Percentiles rank a stretch among this genome's conserved stretches.
Conservation (phyloP, 2,329 filamentous ascomycete species). For the Clonostachys rosea region DNA sequence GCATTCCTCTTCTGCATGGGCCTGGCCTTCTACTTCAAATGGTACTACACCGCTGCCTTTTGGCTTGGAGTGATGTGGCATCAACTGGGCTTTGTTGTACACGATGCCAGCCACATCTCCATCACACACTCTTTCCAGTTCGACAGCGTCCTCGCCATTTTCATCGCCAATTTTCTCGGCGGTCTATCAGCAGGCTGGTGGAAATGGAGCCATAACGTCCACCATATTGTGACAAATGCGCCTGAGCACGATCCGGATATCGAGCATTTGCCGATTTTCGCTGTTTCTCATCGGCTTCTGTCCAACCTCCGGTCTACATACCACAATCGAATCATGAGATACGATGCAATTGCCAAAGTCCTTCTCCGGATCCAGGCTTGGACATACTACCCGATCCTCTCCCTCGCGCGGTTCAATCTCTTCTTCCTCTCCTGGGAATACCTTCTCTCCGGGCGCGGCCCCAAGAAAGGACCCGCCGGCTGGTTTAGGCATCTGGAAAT, state of each 20-base stretch:
- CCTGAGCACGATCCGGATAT: conserved; percentile 97
- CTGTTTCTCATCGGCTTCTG: conserved; percentile 78
- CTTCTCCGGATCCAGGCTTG: conserved; percentile 71
- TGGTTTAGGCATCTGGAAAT: conserved; percentile 69
- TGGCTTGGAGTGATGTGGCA: conserved; percentile 56
- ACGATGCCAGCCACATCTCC: conserved; percentile 95
- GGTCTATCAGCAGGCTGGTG: conserved; percentile 94
- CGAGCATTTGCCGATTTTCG: conserved; percentile 84
- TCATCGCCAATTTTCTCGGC: conserved; percentile 85
- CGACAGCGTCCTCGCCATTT: conserved; percentile 82
- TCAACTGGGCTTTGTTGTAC: conserved; percentile 87
- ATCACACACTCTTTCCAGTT: conserved; percentile 87
- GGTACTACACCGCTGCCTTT: conserved; percentile 66
- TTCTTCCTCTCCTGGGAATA: conserved; percentile 71
- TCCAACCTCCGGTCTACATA: conserved; percentile 71
- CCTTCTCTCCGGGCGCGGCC: conserved; percentile 53
- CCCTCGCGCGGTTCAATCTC: conserved; percentile 82
- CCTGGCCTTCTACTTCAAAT: conserved; percentile 47
- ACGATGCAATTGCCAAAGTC: conserved; percentile 64
- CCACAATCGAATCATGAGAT: conserved; percentile 55
- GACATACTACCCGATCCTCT: conserved; percentile 77
- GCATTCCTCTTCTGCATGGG: too few species aligned
- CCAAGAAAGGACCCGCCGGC: conserved; percentile 49
- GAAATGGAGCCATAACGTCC: conserved; percentile 94
- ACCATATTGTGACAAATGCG: conserved; percentile 95